phyloP scores from a whole-genome alignment of 495 filamentous ascomycete genomes.

The Terfezia boudieri region DNA sequence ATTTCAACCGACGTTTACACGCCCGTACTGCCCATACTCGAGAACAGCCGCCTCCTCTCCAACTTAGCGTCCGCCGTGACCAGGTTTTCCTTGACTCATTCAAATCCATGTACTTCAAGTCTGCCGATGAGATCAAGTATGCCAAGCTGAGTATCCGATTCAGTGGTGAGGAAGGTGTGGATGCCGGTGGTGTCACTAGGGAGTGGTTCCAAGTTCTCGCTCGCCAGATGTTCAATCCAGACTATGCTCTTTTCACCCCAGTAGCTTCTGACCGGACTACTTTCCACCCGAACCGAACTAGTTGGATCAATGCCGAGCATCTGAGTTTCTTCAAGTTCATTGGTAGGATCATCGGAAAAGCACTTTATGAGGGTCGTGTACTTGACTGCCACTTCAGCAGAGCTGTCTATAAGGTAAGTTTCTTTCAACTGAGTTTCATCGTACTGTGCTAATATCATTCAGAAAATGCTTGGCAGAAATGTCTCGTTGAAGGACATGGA shows the following conservation, averaged over 20 bases:
- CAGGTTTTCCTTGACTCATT: slow-evolving; percentile 97
- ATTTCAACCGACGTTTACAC: slow-evolving; percentile 86
- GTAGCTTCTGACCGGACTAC: slow-evolving; percentile 97
- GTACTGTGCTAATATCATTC: slow-evolving; percentile 2
- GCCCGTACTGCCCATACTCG: slow-evolving; percentile 41
- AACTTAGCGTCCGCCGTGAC: slow-evolving; percentile 75
- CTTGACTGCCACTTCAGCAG: slow-evolving; percentile 98
- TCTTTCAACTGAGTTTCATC: background rate
- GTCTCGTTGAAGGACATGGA: slow-evolving; percentile 99
- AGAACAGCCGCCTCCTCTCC: slow-evolving; percentile 43
- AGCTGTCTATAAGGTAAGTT: slow-evolving; percentile 62
- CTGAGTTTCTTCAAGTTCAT: slow-evolving; percentile 99
- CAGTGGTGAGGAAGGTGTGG: slow-evolving; percentile 91
- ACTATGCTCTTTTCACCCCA: slow-evolving; percentile 87
- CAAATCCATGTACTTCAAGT: slow-evolving; percentile 88
- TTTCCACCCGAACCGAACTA: slow-evolving; percentile 91
- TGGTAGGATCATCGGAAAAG: slow-evolving; percentile 94
- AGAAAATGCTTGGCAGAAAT: slow-evolving; percentile 69
- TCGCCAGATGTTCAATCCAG: slow-evolving; percentile 96
- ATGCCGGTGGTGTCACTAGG: slow-evolving; percentile 90
- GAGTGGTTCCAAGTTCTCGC: slow-evolving; percentile 99
- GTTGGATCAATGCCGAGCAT: slow-evolving; percentile 85
- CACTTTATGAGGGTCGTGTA: slow-evolving; percentile 84
- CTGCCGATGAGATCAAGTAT: slow-evolving; percentile 86
- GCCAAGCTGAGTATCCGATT: slow-evolving; percentile 96